Percentiles rank a stretch among this genome's conserved stretches.
Evolutionary conservation across 2,329 filamentous ascomycete species (phyloP).

Genomic region (Simplicillium sp.): DNA sequence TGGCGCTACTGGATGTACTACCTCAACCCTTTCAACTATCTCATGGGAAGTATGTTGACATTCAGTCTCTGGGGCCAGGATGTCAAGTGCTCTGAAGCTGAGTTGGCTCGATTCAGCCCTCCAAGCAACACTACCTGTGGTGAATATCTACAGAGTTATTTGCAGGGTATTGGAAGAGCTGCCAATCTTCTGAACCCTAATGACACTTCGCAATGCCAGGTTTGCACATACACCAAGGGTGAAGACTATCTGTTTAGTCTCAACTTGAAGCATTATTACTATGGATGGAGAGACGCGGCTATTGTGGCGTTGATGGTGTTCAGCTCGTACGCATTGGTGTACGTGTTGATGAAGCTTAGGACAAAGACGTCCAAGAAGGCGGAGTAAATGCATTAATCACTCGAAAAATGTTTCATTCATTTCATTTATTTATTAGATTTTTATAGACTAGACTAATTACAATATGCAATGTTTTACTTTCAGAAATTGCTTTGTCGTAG

Average conservation of each 20-base stretch:
- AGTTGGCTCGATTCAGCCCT: slow-evolving; percentile 43
- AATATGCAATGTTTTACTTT: too few species aligned
- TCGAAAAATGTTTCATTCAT: too few species aligned
- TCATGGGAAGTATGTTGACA: slow-evolving; percentile 45
- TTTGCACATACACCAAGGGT: slow-evolving; percentile 50
- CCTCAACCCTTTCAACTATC: slow-evolving; percentile 52
- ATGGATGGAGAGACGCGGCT: slow-evolving; percentile 57
- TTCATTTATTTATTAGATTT: too few species aligned
- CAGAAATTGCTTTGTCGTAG: too few species aligned
- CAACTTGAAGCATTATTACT: slow-evolving; percentile 51
- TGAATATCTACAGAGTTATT: slow-evolving; percentile 45
- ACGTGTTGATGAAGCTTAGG: slow-evolving; percentile 35
- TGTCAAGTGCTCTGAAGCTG: slow-evolving; percentile 34
- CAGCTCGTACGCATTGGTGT: slow-evolving; percentile 40
- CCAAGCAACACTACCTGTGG: slow-evolving; percentile 43
- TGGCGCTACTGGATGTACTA: slow-evolving; percentile 61
- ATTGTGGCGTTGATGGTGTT: slow-evolving; percentile 48
- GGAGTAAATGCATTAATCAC: slow-evolving; percentile 15
- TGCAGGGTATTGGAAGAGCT: slow-evolving; percentile 33
- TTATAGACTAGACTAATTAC: too few species aligned
- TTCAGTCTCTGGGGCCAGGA: slow-evolving; percentile 38
- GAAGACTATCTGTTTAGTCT: slow-evolving; percentile 50
- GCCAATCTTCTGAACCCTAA: slow-evolving; percentile 51
- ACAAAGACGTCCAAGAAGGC: slow-evolving; percentile 39
- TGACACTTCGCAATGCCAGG: slow-evolving; percentile 42